Evolutionary conservation across 164 flowering plant genomes (phyloP).

Genomic region (Annona cherimola): DNA sequence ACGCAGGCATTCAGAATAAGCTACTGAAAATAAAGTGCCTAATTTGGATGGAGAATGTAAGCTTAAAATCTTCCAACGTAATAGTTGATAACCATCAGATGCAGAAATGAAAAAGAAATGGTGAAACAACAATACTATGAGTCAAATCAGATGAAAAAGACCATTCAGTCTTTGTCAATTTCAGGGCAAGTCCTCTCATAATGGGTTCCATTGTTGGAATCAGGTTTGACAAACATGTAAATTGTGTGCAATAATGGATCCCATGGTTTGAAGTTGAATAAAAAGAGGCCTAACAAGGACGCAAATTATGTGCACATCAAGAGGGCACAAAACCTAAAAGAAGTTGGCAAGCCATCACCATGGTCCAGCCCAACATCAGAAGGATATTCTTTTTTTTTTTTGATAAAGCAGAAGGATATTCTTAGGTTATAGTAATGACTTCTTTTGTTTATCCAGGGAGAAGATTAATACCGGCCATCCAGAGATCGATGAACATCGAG

Average conservation of each 20-base stretch:
- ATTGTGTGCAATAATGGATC: no score
- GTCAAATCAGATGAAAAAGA: background rate
- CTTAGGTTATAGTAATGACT: no score
- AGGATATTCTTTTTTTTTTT: background rate
- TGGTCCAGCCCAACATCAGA: background rate
- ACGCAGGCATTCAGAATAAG: background rate
- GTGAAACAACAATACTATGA: background rate
- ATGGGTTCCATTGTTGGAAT: background rate
- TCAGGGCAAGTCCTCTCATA: background rate
- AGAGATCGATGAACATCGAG: slow-evolving; percentile 75
- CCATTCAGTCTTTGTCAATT: background rate
- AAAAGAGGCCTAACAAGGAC: no score
- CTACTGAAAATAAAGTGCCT: background rate
- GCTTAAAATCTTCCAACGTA: background rate
- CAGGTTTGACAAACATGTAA: background rate
- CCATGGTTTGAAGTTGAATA: no score
- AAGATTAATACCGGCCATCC: slow-evolving; percentile 63
- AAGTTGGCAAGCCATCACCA: background rate
- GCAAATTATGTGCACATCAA: background rate
- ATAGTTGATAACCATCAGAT: background rate
- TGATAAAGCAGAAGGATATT: background rate
- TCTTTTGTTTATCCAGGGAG: background rate
- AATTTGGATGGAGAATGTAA: background rate
- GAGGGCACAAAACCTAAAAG: background rate
- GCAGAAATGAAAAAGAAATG: background rate